Evolutionary conservation across 441 rosid species (phyloP), one percentile per base, ranked within the genome.

Genomic region (Isatis lusitanica): DNA sequence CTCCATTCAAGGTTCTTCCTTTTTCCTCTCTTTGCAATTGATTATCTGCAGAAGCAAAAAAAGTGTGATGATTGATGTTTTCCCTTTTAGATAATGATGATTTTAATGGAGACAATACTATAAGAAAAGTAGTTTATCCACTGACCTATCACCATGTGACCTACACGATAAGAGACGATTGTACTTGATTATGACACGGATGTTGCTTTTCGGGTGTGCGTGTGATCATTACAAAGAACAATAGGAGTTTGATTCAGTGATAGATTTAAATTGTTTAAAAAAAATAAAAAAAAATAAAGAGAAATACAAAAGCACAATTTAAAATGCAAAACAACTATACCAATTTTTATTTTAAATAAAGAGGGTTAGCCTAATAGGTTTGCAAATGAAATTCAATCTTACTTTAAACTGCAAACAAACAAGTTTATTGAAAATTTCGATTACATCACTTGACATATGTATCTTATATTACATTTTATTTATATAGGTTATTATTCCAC

Each of bases 1-100:
- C 74, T 72, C 81, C 77, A 66, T 77, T 66, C 24, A 71, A 57
- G 31, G 2, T 38, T 56, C 30, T 51, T 70, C 4, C 3, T 53
- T 55, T 10, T 50, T 30, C 21, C 4, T 74, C 62, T 60, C 73
- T 74, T 43, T 59, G 57, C 68, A 40, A 71, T 50, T 56, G 5
- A 42, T 31, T 31, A 12, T 62, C 7, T 15, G 5, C 12, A 52
- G 40, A 55, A 28, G 33, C 52, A 55, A 28, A 26, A 16, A 21
- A 21, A 21, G 1, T 13, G 50, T 15, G 9, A 5, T 26, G 2
- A 38, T 24, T 50, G 2, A 3, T 47, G 7, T 4, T 1, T 8
- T 15, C 7, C 18, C 7, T 36, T 50, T 28, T 9, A 66, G 38
- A 59, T 21, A 24, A 58, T 4, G 39, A 13, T 4, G 9, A n/a